Conservation (phyloP, 495 filamentous ascomycete genomes). For the Aspergillus cristatus region DNA sequence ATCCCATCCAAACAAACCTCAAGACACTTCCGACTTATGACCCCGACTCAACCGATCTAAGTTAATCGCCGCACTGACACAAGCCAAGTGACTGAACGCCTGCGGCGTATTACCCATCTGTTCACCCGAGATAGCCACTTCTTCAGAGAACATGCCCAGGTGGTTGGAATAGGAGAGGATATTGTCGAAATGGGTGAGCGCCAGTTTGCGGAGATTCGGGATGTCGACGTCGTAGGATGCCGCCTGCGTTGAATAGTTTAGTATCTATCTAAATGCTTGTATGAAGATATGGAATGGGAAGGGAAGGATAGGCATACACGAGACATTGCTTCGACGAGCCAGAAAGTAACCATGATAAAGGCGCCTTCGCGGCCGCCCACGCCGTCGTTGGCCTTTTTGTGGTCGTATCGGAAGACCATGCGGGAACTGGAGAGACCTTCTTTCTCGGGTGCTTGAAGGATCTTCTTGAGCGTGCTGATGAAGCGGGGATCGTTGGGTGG, state of each 20-base stretch:
- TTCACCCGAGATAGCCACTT: conserved; percentile 61
- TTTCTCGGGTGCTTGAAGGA: conserved; percentile 56
- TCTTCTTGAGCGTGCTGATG: conserved; percentile 56
- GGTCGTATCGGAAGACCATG: conserved; percentile 64
- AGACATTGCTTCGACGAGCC: conserved; percentile 68
- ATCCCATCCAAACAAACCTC: neutral
- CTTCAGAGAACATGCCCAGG: conserved; percentile 65
- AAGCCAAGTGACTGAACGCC: conserved; percentile 63
- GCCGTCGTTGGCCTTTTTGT: conserved; percentile 55
- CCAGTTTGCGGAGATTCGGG: conserved; percentile 49
- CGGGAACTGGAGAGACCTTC: conserved; percentile 63
- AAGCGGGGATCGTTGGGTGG: conserved; percentile 65
- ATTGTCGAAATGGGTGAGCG: conserved; percentile 63
- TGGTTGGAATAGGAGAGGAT: conserved; percentile 65
- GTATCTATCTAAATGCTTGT: neutral
- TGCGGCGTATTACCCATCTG: conserved; percentile 69
- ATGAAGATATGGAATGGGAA: neutral
- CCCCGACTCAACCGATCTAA: conserved; percentile 34
- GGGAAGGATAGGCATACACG: conserved; percentile 31
- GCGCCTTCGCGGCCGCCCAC: conserved; percentile 65
- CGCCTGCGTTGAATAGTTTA: conserved; percentile 13
- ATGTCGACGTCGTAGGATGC: conserved; percentile 48
- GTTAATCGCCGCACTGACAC: conserved; percentile 66
- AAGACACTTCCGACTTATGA: conserved; percentile 1
- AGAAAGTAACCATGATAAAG: conserved; percentile 72